Percentiles rank a stretch among this genome's conserved stretches.
Evolutionary conservation across 2,329 filamentous ascomycete species (phyloP).

Genomic region (Botryotinia globosa): DNA sequence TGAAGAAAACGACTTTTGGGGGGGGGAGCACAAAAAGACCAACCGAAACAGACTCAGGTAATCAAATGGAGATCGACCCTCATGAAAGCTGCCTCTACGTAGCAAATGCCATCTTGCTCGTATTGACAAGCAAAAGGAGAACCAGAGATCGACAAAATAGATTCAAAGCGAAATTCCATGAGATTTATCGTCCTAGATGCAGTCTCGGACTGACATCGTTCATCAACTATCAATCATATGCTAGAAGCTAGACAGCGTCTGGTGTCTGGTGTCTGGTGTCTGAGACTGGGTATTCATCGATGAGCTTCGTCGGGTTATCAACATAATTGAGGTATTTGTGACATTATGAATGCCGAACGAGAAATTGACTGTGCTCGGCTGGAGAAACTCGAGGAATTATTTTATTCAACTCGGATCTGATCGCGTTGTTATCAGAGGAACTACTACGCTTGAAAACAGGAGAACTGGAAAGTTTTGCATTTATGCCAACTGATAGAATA

Average conservation of each 20-base stretch:
- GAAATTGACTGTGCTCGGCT: background rate
- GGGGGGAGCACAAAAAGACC: background rate
- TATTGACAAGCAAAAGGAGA: background rate
- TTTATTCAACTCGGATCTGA: background rate
- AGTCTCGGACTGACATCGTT: background rate
- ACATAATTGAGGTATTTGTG: background rate
- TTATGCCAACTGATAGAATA: background rate
- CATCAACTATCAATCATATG: background rate
- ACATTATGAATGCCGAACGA: background rate
- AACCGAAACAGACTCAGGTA: background rate
- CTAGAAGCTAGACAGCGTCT: background rate
- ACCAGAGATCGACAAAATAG: background rate
- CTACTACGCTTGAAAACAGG: background rate
- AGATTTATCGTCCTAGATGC: background rate
- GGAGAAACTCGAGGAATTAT: background rate
- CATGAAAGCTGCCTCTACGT: background rate
- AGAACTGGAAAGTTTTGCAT: too few species aligned
- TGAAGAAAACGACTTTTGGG: background rate
- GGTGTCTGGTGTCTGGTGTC: background rate
- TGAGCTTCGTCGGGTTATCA: background rate
- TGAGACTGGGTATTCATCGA: background rate
- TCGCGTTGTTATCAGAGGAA: background rate
- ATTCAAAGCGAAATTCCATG: background rate
- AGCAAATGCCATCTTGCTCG: background rate
- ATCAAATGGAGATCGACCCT: background rate